Base-by-base conservation (phyloP, 2,329 filamentous ascomycete species). In the Fusarium sp. region DNA sequence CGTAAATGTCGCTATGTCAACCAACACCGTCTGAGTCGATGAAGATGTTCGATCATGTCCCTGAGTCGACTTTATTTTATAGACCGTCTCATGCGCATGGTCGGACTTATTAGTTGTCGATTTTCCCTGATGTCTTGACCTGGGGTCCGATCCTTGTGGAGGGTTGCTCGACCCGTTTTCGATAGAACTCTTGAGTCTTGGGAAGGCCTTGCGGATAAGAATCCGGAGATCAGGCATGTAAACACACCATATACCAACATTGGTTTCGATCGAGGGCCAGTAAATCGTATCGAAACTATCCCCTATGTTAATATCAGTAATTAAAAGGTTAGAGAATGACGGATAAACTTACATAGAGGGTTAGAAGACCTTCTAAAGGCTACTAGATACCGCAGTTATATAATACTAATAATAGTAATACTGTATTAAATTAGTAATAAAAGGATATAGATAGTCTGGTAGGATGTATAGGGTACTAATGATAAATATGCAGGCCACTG, bases 341-440 rank as follows among this genome's bases (percentile, higher is more conserved):
- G 2, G 4, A 4, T 11, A 6, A 23, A 11, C 69, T 40, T 44
- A 56, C 52, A 56, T 2, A 44, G 49, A 13, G 56, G 56, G 15
- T 60, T 60, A 2, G 33, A 37, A 13, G 56, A 48, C 15, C 56
- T 60, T 0, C 56, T 51, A 15, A 60, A 60, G 1, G 51, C 52
- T 22, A 60, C 7, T 11, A 60, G 9, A 13, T 30, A 60, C 10
- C 13, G 44, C 6, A 60, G 23, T 13, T 51, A 22, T 2, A 60
- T 17, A 1, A 68, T 64, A 17, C 65, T 68, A 5, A 55, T 43
- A 0, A 61, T 15, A 0, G 59, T 62, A 2, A 62, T 56, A 41
- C 53, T 56, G 14, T 3, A 35, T 2, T 2, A 0, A 0, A 10
- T 56, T n/a, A 52, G 46, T 25, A 4, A 17, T 9, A 7, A 17